phyloP scores from a whole-genome alignment of 192 early-diverging fungal genomes.

The Lunasporangiospora selenospora region DNA sequence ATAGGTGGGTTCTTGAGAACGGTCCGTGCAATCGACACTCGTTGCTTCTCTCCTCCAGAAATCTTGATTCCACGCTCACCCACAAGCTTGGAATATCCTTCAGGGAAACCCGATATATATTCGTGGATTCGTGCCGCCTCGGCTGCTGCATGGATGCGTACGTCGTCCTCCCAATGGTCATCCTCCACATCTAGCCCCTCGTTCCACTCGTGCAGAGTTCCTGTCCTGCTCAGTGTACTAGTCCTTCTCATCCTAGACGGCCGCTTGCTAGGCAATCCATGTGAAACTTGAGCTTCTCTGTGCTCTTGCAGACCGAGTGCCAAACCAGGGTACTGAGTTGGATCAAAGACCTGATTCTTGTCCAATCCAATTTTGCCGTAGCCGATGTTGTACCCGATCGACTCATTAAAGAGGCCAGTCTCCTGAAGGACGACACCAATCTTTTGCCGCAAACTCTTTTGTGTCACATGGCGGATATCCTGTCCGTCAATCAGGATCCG shows the following conservation, averaged over 20 bases:
- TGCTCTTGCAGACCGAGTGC: neutral
- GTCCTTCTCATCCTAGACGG: no score
- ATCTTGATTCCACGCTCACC: conserved; percentile 80
- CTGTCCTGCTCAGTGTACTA: no score
- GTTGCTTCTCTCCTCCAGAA: conserved; percentile 89
- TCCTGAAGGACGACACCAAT: conserved; percentile 93
- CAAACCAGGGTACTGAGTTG: neutral
- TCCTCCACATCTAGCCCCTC: conserved; percentile 63
- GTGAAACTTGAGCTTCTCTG: conserved; percentile 10
- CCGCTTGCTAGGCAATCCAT: conserved; percentile 12
- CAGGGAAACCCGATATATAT: conserved; percentile 73
- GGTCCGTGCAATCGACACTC: conserved; percentile 89
- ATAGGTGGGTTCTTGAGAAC: conserved; percentile 73
- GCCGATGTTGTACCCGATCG: conserved; percentile 87
- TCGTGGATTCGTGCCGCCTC: conserved; percentile 86
- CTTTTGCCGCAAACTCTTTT: conserved; percentile 74
- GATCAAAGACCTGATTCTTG: conserved; percentile 60
- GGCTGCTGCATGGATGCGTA: conserved; percentile 68
- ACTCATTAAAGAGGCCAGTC: conserved; percentile 86
- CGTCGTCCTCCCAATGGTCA: conserved; percentile 43
- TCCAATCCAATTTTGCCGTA: conserved; percentile 80
- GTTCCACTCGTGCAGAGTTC: conserved; percentile 56
- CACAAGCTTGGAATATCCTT: conserved; percentile 78
- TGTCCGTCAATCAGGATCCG: conserved; percentile 87
- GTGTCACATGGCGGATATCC: conserved; percentile 73